These are phyloP conservation scores for Tricholoma hemisulphureum DNA, from an alignment of 768 basidiomycete species.

Conservation along the genomic window DNA sequence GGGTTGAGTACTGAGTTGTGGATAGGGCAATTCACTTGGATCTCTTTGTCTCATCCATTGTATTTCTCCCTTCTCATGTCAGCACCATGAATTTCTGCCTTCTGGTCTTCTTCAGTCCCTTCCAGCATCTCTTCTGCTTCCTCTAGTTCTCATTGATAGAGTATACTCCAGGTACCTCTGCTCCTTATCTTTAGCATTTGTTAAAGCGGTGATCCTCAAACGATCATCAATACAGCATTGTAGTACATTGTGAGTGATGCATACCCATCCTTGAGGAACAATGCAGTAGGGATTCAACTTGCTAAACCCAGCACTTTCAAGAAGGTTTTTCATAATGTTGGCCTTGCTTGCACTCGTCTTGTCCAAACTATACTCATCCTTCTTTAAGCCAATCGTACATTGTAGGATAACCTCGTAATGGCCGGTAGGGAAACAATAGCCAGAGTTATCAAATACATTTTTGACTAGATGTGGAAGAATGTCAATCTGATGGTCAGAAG, in stretches of 20 bases:
- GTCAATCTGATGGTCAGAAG: neutral
- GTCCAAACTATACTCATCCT: constrained; percentile 97
- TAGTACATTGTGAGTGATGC: constrained; percentile 24
- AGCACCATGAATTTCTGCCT: constrained; percentile 78
- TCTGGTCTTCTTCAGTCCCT: constrained; percentile 80
- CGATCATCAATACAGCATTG: constrained; percentile 4
- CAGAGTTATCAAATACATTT: constrained; percentile 93
- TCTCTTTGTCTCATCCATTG: constrained; percentile 79
- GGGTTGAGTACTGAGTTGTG: too few species aligned
- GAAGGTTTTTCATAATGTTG: constrained; percentile 95
- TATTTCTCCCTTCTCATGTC: constrained; percentile 82
- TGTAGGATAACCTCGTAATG: constrained; percentile 85
- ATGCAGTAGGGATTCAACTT: constrained; percentile 99
- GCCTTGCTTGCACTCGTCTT: constrained; percentile 94
- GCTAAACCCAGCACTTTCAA: constrained; percentile 97
- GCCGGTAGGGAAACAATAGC: constrained; percentile 91
- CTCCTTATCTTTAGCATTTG: constrained; percentile 97
- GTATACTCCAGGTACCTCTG: constrained; percentile 87
- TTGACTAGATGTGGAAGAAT: constrained; percentile 58
- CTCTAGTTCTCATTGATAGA: constrained; percentile 87
- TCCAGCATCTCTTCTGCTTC: constrained; percentile 86
- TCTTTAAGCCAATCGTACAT: constrained; percentile 95
- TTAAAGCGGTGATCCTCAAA: constrained; percentile 85
- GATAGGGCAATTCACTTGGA: constrained; percentile 54
- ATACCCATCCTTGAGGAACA: constrained; percentile 93